Evolutionary conservation across 495 filamentous ascomycete species (phyloP).

Genomic region (Thozetella sp.): DNA sequence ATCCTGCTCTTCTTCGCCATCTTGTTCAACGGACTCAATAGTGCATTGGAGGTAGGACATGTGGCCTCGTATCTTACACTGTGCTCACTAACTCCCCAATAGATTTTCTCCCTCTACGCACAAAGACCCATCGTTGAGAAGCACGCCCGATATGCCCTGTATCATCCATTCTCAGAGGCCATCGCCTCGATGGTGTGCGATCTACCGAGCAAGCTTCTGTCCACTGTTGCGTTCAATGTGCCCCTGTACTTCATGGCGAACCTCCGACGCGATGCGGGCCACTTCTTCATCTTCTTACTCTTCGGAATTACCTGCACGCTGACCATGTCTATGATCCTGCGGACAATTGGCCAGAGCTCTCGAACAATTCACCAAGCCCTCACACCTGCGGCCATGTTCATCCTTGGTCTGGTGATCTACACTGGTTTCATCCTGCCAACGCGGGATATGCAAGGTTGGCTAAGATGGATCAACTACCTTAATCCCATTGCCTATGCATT

Average conservation of each 20-base stretch:
- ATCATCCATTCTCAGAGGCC: constrained; percentile 87
- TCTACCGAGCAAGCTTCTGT: constrained; percentile 67
- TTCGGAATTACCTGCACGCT: constrained; percentile 69
- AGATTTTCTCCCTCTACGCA: constrained; percentile 79
- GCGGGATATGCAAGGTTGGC: constrained; percentile 77
- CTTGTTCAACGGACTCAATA: constrained; percentile 82
- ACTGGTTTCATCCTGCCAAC: constrained; percentile 87
- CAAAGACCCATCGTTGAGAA: constrained; percentile 94
- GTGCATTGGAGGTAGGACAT: constrained; percentile 76
- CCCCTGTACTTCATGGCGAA: constrained; percentile 87
- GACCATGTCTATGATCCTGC: constrained; percentile 80
- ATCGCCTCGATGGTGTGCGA: constrained; percentile 82
- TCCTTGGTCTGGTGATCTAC: constrained; percentile 82
- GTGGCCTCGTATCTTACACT: no score
- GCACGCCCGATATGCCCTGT: constrained; percentile 83
- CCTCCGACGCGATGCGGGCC: constrained; percentile 69
- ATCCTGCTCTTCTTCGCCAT: constrained; percentile 87
- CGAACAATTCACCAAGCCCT: constrained; percentile 80
- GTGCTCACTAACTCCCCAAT: no score
- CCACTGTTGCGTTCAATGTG: constrained; percentile 60
- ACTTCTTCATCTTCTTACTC: constrained; percentile 82
- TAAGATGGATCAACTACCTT: constrained; percentile 85
- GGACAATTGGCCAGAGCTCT: constrained; percentile 76
- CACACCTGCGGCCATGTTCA: constrained; percentile 79
- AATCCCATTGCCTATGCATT: constrained; percentile 87